These are phyloP conservation scores for Euptelea pleiosperma DNA, from an alignment of 164 flowering plant genomes.

Conservation along the genomic window DNA sequence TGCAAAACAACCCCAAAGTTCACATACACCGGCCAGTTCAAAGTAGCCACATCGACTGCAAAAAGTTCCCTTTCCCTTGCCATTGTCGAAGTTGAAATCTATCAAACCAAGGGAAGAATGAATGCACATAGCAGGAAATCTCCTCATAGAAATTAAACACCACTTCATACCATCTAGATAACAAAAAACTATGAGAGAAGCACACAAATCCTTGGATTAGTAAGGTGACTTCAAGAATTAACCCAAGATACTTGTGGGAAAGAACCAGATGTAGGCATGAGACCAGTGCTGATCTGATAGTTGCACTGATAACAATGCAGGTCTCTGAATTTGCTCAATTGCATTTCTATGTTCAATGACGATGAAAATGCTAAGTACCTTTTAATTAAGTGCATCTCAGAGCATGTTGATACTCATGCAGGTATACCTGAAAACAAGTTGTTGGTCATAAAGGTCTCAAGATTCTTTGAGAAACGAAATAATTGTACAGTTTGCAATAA, in stretches of 20 bases:
- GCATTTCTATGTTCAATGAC: neutral
- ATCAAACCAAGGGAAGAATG: neutral
- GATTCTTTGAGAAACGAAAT: slow-evolving; percentile 9
- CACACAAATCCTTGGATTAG: too few species aligned
- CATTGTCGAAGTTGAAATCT: neutral
- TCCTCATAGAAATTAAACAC: too few species aligned
- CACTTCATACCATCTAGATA: too few species aligned
- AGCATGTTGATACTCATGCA: neutral
- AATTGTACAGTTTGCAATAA: slow-evolving; percentile 5
- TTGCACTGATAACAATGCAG: neutral
- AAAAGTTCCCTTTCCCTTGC: neutral
- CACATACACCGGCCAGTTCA: neutral
- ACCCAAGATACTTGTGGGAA: too few species aligned
- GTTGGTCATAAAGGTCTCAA: neutral
- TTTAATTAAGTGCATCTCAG: neutral
- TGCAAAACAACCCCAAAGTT: neutral
- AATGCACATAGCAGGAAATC: neutral
- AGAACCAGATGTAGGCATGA: too few species aligned
- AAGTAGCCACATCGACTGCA: neutral
- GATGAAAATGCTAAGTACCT: neutral
- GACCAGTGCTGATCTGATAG: neutral
- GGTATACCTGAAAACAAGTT: slow-evolving; percentile 1
- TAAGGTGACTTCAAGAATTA: too few species aligned
- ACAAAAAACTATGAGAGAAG: too few species aligned
- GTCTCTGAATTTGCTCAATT: neutral